Evolutionary conservation across 345 rosid genomes (phyloP).

Genomic region (Kernera saxatilis): DNA sequence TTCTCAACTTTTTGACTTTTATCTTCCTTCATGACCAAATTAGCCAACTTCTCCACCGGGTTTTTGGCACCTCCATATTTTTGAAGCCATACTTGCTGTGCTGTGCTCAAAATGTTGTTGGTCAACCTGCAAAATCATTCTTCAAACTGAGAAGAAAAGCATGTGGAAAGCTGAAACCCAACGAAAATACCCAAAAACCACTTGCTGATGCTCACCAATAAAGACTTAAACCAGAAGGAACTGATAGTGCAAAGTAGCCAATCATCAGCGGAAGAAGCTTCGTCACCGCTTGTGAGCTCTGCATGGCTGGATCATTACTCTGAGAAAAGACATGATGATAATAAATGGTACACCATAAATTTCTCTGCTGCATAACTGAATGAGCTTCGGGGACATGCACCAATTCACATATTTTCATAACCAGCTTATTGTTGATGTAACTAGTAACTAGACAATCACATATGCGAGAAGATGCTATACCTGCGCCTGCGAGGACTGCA

Average conservation of each 20-base stretch:
- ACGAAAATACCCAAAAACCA: conserved; percentile 7
- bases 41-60: conserved; percentile 38
- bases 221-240: conserved; percentile 97
- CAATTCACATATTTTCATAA: not conserved
- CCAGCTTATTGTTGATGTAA: not conserved
- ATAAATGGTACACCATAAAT: not conserved
- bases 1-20: conserved; percentile 34
- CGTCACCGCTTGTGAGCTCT: conserved; percentile 80
- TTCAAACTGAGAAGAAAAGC: conserved; percentile 5
- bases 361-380: not conserved
- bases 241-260: conserved; percentile 94
- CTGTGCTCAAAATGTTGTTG: conserved; percentile 82
- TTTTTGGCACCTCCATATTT: conserved; percentile 74
- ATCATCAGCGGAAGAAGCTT: conserved; percentile 84
- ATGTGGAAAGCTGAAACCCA: not conserved
- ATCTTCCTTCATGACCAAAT: conserved; percentile 43
- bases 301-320: conserved; percentile 82
- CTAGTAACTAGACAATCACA: not conserved
- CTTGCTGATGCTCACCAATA: conserved; percentile 63
- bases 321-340: conserved; percentile 24
- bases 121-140: conserved; percentile 58
- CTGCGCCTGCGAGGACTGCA: conserved; percentile 91
- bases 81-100: conserved; percentile 94
- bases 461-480: conserved; percentile 28
- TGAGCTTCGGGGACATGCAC: not conserved